Base-by-base conservation (phyloP, 2,329 filamentous ascomycete genomes). In the Penicillium sp. region DNA sequence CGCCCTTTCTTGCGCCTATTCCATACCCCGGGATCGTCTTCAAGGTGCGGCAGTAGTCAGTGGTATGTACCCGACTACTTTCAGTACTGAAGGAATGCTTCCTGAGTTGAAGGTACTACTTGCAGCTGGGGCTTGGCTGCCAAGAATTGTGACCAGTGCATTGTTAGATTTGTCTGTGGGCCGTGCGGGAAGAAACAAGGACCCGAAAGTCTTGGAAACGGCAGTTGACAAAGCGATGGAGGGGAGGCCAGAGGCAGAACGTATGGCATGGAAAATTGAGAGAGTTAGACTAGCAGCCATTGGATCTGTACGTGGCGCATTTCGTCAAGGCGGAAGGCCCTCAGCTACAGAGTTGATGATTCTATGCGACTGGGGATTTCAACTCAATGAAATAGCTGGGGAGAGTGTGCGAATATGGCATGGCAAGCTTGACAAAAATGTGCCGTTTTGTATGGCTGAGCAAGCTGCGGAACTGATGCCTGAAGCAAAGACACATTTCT, bases 391-490 rank as follows among this genome's bases (percentile, higher is more conserved):
- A 16, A n/a, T 56, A 11, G 49, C 53, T 16, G 53, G 53, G 27
- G 42, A 52, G 33, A 21, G 49, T 4, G 46, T 59, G 24, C 31
- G 22, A 7, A 29, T 59, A 22, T 59, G 53, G 57, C 57, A 59
- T 56, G 57, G 57, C 19, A 53, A 55, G 75, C 45, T 45, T 24
- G 56, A 58, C 47, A 43, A 19, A 4, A 58, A 55, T 44, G 33
- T 44, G 16, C 56, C 56, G 4, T 33, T 49, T 44, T n/a, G 21
- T 2, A 58, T 55, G 56, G 56, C 56, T 5, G 52, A 55, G 21
- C 44, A 58, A 27, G 52, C 56, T 16, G 52, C 52, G 3, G 37
- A 44, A 22, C 7, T 52, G n/a, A 24, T 58, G 21, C n/a, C 43
- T 11, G 56, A 44, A 14, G 39, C 19, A 6, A 11, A 52, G 11